Evolutionary conservation across 2,329 filamentous ascomycete species (phyloP).

Genomic region (Clonostachys rosea): DNA sequence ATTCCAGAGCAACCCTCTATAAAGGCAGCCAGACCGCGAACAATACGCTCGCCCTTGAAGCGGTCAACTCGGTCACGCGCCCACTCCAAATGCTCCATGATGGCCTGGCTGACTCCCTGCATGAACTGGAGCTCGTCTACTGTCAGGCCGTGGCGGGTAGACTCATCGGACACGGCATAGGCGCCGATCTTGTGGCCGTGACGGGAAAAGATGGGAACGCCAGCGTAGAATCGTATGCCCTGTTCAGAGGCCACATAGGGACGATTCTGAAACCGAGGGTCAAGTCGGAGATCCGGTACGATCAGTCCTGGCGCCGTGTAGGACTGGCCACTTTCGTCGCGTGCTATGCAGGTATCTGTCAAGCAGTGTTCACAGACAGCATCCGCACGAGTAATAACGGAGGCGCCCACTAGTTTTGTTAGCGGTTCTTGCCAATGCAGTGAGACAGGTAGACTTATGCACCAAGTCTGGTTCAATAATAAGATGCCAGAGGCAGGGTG

Average conservation of each 20-base stretch:
- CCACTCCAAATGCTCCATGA: constrained; percentile 59
- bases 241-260: constrained; percentile 22
- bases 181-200: constrained; percentile 52
- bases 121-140: constrained; percentile 46
- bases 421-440: neutral
- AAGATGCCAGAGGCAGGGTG: neutral
- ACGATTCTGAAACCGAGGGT: constrained; percentile 21
- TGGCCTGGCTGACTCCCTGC: constrained; percentile 47
- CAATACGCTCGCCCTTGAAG: constrained; percentile 47
- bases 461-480: too few relatives aligned
- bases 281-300: constrained; percentile 19
- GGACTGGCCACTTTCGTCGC: constrained; percentile 12
- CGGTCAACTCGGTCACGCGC: constrained; percentile 45
- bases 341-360: constrained; percentile 13
- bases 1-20: constrained; percentile 31
- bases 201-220: constrained; percentile 54
- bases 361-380: constrained; percentile 24
- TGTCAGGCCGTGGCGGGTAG: constrained; percentile 44
- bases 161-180: constrained; percentile 54
- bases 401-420: constrained; percentile 11
- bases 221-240: constrained; percentile 28
- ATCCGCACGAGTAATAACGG: constrained; percentile 18
- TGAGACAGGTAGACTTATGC: too few relatives aligned
- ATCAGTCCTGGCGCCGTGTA: constrained; percentile 20
- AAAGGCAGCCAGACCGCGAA: constrained; percentile 47